A percentile compares a stretch with the other conserved stretches of the same genome.
phyloP scores from a whole-genome alignment of 2,329 filamentous ascomycete species.

The Xylariaceae sp. region DNA sequence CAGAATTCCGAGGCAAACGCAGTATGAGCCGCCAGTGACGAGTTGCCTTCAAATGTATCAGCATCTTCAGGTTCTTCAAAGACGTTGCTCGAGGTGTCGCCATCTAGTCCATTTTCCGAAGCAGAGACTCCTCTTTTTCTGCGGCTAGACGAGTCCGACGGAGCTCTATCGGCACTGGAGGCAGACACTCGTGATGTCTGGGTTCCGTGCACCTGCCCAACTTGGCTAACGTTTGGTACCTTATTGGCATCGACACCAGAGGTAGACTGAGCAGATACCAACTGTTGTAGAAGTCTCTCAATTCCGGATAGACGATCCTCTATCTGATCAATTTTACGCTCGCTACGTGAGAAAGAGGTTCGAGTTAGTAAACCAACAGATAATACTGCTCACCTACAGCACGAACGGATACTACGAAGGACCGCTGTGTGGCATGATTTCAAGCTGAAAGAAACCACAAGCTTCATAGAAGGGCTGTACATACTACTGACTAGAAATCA shows the following conservation, averaged over 20 bases:
- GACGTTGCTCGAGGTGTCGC: constrained; percentile 48
- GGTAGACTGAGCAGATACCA: constrained; percentile 28
- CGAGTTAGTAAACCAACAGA: constrained; percentile 3
- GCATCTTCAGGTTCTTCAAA: constrained; percentile 63
- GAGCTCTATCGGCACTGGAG: neutral
- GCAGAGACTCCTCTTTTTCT: constrained; percentile 47
- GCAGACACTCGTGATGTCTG: neutral
- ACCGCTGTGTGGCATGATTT: neutral
- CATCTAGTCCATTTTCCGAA: constrained; percentile 18
- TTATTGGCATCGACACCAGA: constrained; percentile 2
- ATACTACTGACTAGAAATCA: constrained; percentile 68
- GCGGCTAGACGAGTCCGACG: constrained; percentile 27
- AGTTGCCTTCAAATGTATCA: constrained; percentile 53
- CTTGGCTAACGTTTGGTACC: neutral
- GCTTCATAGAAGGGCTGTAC: constrained; percentile 33
- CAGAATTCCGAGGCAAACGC: constrained; percentile 54
- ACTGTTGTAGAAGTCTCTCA: constrained; percentile 46
- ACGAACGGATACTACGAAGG: neutral
- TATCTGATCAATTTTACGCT: constrained; percentile 57
- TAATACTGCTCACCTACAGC: neutral
- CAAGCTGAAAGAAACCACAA: neutral
- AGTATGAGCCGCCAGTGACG: constrained; percentile 54
- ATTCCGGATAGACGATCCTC: constrained; percentile 49
- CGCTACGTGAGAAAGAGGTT: constrained; percentile 44
- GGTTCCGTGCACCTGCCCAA: neutral